phyloP scores from a whole-genome alignment of 306 rosid genomes.

The Delonix regia region DNA sequence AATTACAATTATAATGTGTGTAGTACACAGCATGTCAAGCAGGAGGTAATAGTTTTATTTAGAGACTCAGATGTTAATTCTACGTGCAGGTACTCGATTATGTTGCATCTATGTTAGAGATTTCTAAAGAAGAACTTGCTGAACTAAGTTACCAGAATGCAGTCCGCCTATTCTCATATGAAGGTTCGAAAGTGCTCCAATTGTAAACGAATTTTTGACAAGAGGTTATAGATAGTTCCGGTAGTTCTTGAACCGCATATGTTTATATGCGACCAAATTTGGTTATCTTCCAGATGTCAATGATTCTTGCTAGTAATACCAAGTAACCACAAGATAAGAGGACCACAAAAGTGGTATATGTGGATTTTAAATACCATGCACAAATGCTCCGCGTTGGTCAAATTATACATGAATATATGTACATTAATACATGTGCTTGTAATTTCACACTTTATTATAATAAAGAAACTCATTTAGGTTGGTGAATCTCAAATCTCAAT shows the following conservation, averaged over 20 bases:
- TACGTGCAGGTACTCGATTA: constrained; percentile 50
- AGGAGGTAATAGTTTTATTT: not conserved
- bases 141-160: constrained; percentile 52
- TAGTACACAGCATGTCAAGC: not conserved
- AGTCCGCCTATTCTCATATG: constrained; percentile 42
- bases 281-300: not conserved
- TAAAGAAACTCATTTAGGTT: no score
- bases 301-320: not conserved
- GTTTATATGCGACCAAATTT: not conserved
- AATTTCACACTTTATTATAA: no score
- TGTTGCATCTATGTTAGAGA: constrained; percentile 59
- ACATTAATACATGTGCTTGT: no score
- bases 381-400: not conserved
- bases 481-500: no score
- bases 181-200: constrained; percentile 19
- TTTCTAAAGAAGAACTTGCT: constrained; percentile 52
- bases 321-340: not conserved
- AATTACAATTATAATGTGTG: not conserved
- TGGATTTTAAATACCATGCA: not conserved
- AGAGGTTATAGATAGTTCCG: not conserved
- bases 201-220: not conserved
- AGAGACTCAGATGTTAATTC: not conserved
- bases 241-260: not conserved
- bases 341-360: not conserved
- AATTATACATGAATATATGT: no score